phyloP scores from a whole-genome alignment of 2,329 filamentous ascomycete species.

The Sphaerostilbella broomeana region DNA sequence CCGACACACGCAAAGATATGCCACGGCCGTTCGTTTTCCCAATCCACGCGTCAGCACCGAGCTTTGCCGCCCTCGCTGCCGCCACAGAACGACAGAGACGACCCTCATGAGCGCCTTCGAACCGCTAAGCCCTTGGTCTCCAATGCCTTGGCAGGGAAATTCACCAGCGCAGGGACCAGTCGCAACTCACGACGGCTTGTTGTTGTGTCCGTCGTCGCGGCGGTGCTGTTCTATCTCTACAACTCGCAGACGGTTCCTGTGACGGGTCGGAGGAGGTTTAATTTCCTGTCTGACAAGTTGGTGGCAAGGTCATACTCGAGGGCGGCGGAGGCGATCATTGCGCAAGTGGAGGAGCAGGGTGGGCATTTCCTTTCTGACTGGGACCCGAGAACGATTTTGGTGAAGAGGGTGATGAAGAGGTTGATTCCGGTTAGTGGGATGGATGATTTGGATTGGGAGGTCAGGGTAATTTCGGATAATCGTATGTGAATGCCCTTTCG shows the following conservation, averaged over 20 bases:
- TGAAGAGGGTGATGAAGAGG: conserved; percentile 57
- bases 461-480: conserved; percentile 65
- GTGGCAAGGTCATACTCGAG: conserved; percentile 38
- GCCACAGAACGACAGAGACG: conserved; percentile 15
- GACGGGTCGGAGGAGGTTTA: conserved; percentile 66
- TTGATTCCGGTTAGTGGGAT: conserved; percentile 63
- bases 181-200: conserved; percentile 32
- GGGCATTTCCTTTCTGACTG: conserved; percentile 50
- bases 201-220: conserved; percentile 35
- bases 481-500: conserved; percentile 26
- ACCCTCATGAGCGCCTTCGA: conserved; percentile 23
- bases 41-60: conserved; percentile 10
- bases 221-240: conserved; percentile 54
- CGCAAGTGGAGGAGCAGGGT: conserved; percentile 44
- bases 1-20: not conserved
- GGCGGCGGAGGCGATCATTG: conserved; percentile 38
- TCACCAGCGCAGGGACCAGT: conserved; percentile 23
- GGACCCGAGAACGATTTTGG: conserved; percentile 50
- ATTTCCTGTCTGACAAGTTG: conserved; percentile 51
- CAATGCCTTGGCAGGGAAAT: conserved; percentile 19
- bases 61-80: too few species aligned
- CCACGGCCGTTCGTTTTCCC: conserved; percentile 19
- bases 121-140: conserved; percentile 28
- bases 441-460: conserved; percentile 57
- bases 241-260: conserved; percentile 69